These are phyloP conservation scores for Xylaria multiplex DNA, from an alignment of 2,329 filamentous ascomycete genomes.

Conservation along the genomic window DNA sequence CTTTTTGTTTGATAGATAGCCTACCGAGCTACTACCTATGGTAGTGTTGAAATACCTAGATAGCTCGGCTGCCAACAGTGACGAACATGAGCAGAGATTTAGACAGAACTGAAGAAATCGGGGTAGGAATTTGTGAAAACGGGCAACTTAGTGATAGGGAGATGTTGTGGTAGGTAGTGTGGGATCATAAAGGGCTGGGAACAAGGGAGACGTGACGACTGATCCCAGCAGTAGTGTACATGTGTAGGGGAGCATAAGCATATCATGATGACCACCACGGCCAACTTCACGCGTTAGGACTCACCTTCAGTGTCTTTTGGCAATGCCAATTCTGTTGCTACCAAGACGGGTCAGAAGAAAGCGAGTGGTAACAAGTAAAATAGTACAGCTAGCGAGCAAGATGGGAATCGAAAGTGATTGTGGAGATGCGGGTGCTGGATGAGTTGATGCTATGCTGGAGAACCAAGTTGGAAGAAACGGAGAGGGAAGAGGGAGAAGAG, in stretches of 20 bases:
- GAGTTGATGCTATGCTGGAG: conserved; percentile 60
- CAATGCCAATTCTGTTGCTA: conserved; percentile 54
- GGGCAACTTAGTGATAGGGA: no score
- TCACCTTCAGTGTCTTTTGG: conserved; percentile 38
- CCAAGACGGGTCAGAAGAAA: conserved; percentile 58
- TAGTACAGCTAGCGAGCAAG: conserved; percentile 70
- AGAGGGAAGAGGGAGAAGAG: conserved; percentile 33
- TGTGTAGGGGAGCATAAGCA: not conserved
- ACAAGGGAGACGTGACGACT: not conserved
- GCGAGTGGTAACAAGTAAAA: conserved; percentile 66
- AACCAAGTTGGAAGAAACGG: conserved; percentile 45
- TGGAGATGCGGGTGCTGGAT: conserved; percentile 52
- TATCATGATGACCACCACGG: not conserved
- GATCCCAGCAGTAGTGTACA: not conserved
- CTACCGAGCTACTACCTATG: not conserved
- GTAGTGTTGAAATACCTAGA: not conserved
- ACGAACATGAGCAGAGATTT: not conserved
- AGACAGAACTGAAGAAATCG: not conserved
- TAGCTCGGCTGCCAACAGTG: not conserved
- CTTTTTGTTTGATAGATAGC: not conserved
- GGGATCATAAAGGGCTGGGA: not conserved
- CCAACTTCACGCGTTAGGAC: not conserved
- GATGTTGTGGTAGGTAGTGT: not conserved
- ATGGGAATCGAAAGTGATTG: conserved; percentile 60
- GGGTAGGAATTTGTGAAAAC: not conserved